Evolutionary conservation across 768 basidiomycete genomes (phyloP).

Genomic region (Psilocybe subaeruginosa): DNA sequence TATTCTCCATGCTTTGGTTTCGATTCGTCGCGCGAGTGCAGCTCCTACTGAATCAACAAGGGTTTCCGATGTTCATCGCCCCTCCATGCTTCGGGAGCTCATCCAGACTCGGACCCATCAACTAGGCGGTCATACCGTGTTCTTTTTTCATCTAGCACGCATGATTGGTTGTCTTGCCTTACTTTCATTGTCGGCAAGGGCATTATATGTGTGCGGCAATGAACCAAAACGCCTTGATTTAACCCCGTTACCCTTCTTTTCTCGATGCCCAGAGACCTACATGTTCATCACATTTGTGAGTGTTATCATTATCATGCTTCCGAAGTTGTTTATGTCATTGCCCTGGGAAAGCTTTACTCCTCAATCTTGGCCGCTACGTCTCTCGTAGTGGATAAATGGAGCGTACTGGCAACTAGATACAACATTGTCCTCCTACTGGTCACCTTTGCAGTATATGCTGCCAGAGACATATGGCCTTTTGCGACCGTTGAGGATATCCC

Average conservation of each 20-base stretch:
- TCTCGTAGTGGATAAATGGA: constrained; percentile 29
- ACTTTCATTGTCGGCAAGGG: background rate
- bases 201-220: background rate
- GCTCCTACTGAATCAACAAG: background rate
- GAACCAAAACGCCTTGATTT: background rate
- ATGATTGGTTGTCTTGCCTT: background rate
- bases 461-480: constrained; percentile 62
- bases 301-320: background rate
- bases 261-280: background rate
- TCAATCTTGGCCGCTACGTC: constrained; percentile 37
- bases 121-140: background rate
- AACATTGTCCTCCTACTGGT: constrained; percentile 31
- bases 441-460: constrained; percentile 46
- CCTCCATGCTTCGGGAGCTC: background rate
- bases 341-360: background rate
- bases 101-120: background rate
- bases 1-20: background rate
- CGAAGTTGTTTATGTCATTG: background rate
- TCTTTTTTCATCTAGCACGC: background rate
- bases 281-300: background rate
- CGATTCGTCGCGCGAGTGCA: background rate
- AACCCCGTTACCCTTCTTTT: background rate
- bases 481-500: constrained; percentile 48
- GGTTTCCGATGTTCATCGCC: background rate
- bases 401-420: constrained; percentile 28